Percentiles rank a stretch among this genome's conserved stretches.
phyloP scores from a whole-genome alignment of 2,329 filamentous ascomycete species.

The Exophiala spinifera region DNA sequence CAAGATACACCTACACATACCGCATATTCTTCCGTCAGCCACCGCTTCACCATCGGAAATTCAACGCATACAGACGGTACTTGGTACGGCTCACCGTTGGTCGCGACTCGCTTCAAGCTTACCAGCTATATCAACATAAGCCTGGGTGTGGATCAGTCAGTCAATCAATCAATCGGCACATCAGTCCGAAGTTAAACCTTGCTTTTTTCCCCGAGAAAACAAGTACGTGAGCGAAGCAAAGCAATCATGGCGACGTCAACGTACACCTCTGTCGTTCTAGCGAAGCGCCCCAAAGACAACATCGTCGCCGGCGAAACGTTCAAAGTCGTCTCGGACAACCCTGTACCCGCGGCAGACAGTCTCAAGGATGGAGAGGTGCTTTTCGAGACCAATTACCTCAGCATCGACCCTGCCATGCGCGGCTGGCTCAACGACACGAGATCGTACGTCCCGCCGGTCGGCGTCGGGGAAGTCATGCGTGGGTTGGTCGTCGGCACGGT shows the following conservation, averaged over 20 bases:
- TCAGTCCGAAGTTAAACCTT: too few relatives aligned
- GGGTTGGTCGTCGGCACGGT: conserved; percentile 60
- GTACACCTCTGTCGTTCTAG: conserved; percentile 55
- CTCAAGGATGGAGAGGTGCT: conserved; percentile 63
- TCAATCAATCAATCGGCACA: too few relatives aligned
- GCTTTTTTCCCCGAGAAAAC: too few relatives aligned
- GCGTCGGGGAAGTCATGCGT: conserved; percentile 67
- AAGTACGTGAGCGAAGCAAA: too few relatives aligned
- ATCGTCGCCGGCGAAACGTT: conserved; percentile 68
- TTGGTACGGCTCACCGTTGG: too few relatives aligned
- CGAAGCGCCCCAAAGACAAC: conserved; percentile 58
- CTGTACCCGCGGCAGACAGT: conserved; percentile 45
- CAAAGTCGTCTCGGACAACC: conserved; percentile 46
- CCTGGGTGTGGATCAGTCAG: too few relatives aligned
- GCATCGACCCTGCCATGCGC: conserved; percentile 73
- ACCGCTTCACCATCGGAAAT: too few relatives aligned
- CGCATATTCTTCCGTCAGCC: too few relatives aligned
- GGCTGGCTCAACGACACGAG: conserved; percentile 61
- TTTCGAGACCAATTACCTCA: conserved; percentile 59
- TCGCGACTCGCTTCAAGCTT: too few relatives aligned
- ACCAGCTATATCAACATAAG: too few relatives aligned
- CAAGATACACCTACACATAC: too few relatives aligned
- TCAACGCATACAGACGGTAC: too few relatives aligned
- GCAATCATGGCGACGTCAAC: conserved; percentile 25
- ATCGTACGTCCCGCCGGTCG: conserved; percentile 66